Base-by-base conservation (phyloP, 2,329 filamentous ascomycete genomes). In the Akanthomyces uredinophilus region DNA sequence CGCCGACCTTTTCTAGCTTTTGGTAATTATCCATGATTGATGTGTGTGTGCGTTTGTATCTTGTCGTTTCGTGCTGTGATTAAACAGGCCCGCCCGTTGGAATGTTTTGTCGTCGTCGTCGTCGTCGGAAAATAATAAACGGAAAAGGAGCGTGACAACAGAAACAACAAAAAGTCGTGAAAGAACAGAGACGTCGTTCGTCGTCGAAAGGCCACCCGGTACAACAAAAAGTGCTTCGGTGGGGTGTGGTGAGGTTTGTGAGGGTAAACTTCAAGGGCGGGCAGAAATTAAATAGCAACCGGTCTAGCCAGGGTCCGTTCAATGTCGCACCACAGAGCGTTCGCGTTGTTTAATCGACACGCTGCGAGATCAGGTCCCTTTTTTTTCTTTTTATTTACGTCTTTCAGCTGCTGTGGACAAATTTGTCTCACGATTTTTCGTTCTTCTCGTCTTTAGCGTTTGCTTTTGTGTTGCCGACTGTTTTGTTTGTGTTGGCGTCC, bases 1-100 rank as follows among this genome's bases (percentile, higher is more conserved):
- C 92, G 77, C 92, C 92, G 71, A 96, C 92, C 83, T 96, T 96
- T 81, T 96, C 92, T 72, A 96, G 85, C 80, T 96, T 96, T 79
- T 96, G 91, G 77, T 96, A 96, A 79, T 96, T 96, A 77, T 96
- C 92, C 92, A 96, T 96, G 68, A 64, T 66, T 24, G 43, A 29
- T 20, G 24, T 39, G 39, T 41, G 60, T 61, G 22, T 64, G 57
- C 49, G 52, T 60, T 59, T 63, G 62, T 29, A 18, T 56, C 4
- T 32, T 27, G 54, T 47, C 16, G 41, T 22, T 43, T 29, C 13
- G 51, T 50, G 53, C 57, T 64, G 39, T 59, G n/a, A 13, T n/a
- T n/a, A 43, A 60, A 60, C 57, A 53, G 57, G 57, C 57, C 57
- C 57, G 57, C 57, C 57, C 57, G 57, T 60, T 53, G 57, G 16